Conservation (phyloP, 805 yeast genomes). For the Starmerella khaoyaiensis region DNA sequence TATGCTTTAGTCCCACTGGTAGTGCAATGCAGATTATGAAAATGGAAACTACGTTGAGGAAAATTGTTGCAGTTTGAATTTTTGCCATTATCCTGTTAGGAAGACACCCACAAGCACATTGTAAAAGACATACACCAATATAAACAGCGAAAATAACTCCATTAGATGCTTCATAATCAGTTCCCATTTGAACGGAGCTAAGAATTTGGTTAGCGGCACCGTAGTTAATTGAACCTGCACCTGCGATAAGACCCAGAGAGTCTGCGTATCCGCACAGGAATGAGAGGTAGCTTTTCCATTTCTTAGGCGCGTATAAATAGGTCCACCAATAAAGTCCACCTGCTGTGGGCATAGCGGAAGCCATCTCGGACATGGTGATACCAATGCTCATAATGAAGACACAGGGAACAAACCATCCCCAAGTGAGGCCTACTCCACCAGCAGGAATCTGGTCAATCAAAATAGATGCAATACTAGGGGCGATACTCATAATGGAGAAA, state of each 20-base stretch:
- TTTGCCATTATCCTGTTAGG: conserved; percentile 46
- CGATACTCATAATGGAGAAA: conserved; percentile 57
- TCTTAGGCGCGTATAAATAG: conserved; percentile 49
- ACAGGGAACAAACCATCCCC: conserved; percentile 63
- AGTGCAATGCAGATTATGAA: conserved; percentile 47
- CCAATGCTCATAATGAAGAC: conserved; percentile 46
- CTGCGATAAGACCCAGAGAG: conserved; percentile 52
- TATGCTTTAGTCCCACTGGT: conserved; percentile 38
- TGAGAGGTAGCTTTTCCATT: conserved; percentile 36
- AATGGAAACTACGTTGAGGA: conserved; percentile 41
- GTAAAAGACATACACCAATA: conserved; percentile 45
- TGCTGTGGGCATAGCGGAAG: conserved; percentile 58
- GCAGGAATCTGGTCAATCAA: conserved; percentile 42
- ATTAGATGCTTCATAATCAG: conserved; percentile 40
- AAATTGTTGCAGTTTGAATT: conserved; percentile 47
- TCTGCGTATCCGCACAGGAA: conserved; percentile 56
- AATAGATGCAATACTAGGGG: conserved; percentile 45
- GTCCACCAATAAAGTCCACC: conserved; percentile 68
- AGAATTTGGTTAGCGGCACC: conserved; percentile 54
- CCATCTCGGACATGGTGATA: conserved; percentile 49
- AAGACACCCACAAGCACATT: conserved; percentile 40
- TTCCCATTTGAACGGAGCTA: conserved; percentile 28
- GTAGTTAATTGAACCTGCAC: conserved; percentile 54
- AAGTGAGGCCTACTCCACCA: conserved; percentile 52
- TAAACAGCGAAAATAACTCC: conserved; percentile 52